Percentiles rank a stretch among this genome's conserved stretches.
These are phyloP conservation scores for Apiospora aurea DNA, from an alignment of 2,329 filamentous ascomycete species.

Conservation along the genomic window DNA sequence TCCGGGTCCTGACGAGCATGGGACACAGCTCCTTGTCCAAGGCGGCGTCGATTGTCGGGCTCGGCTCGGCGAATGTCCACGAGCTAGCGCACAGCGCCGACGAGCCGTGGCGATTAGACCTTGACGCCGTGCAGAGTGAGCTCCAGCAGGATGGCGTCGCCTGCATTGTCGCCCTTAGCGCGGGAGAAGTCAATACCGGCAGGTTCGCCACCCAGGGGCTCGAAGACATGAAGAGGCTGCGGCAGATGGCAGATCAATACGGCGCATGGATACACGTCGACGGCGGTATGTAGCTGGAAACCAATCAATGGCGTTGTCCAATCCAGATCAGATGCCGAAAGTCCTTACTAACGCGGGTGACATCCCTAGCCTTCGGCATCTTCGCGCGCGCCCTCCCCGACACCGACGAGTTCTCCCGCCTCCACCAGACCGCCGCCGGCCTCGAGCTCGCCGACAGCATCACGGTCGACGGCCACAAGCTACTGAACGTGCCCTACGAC, in stretches of 20 bases:
- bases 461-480: slow-evolving; percentile 85
- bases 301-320: no score
- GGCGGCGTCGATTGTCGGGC: slow-evolving; percentile 80
- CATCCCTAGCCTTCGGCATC: slow-evolving; percentile 74
- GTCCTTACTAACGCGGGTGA: neutral
- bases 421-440: slow-evolving; percentile 62
- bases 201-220: slow-evolving; percentile 70
- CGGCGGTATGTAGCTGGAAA: slow-evolving; percentile 60
- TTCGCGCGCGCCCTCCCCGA: slow-evolving; percentile 73
- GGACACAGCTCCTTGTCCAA: slow-evolving; percentile 87
- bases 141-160: slow-evolving; percentile 62
- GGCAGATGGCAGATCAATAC: slow-evolving; percentile 74
- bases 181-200: slow-evolving; percentile 90
- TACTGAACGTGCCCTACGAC: slow-evolving; percentile 96
- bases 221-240: slow-evolving; percentile 67
- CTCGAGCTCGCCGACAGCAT: slow-evolving; percentile 88
- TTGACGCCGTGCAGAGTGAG: slow-evolving; percentile 68
- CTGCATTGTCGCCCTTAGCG: slow-evolving; percentile 82
- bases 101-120: slow-evolving; percentile 74
- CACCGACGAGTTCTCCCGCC: slow-evolving; percentile 60
- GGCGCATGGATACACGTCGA: slow-evolving; percentile 90
- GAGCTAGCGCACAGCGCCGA: slow-evolving; percentile 59
- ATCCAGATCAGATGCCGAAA: no score
- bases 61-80: slow-evolving; percentile 74
- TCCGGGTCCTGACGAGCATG: slow-evolving; percentile 82